Evolutionary conservation across 2,329 filamentous ascomycete genomes (phyloP).

Genomic region (Ophiostoma tasmaniense): DNA sequence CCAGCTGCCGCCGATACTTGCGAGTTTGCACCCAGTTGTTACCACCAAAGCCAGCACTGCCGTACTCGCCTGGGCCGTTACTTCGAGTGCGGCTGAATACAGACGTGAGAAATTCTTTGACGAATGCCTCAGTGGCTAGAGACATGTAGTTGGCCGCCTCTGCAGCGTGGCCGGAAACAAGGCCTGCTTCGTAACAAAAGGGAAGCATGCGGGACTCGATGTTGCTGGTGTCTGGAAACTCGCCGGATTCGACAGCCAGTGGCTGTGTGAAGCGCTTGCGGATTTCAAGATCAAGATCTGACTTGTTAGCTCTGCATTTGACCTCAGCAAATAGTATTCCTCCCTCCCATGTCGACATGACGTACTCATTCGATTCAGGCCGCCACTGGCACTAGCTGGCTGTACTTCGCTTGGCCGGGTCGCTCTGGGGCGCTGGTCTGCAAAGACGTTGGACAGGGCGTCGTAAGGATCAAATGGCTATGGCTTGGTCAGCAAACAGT

Average conservation of each 20-base stretch:
- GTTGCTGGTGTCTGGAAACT: conserved; percentile 57
- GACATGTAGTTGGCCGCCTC: conserved; percentile 58
- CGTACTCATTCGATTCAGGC: conserved; percentile 73
- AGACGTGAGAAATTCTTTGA: conserved; percentile 56
- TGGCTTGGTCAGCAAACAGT: neutral
- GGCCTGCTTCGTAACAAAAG: conserved; percentile 58
- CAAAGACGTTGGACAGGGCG: conserved; percentile 43
- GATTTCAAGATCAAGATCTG: conserved; percentile 60
- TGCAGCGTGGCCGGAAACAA: conserved; percentile 48
- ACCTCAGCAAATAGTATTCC: neutral
- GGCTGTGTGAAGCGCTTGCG: conserved; percentile 57
- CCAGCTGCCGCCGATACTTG: conserved; percentile 66
- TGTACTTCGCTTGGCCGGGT: conserved; percentile 43
- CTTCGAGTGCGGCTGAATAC: conserved; percentile 56
- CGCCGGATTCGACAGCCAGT: conserved; percentile 57
- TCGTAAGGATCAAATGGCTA: conserved; percentile 47
- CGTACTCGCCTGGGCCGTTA: conserved; percentile 56
- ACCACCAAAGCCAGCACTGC: conserved; percentile 55
- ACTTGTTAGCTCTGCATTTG: neutral
- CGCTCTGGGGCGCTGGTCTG: conserved; percentile 40
- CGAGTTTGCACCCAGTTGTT: conserved; percentile 69
- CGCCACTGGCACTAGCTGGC: conserved; percentile 57
- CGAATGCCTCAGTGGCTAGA: conserved; percentile 56
- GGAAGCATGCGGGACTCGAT: conserved; percentile 59
- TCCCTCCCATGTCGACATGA: neutral